Conservation (phyloP, 2,329 filamentous ascomycete genomes). For the Claviceps humidiphila region DNA sequence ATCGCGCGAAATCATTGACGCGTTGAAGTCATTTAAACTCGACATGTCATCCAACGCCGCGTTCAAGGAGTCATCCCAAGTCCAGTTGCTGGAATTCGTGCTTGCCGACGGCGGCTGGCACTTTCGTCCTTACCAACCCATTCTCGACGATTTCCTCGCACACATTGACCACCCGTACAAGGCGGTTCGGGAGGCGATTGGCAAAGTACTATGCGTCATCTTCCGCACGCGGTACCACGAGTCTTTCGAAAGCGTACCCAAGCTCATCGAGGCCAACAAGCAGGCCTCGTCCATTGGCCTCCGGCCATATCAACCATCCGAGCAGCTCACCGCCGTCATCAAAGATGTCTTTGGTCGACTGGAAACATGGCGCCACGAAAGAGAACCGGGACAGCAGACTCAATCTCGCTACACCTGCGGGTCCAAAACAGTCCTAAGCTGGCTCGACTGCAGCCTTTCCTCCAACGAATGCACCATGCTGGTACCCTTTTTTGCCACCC, state of each 20-base stretch:
- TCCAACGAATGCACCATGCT: conserved; percentile 89
- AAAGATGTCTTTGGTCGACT: conserved; percentile 64
- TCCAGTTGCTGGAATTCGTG: conserved; percentile 77
- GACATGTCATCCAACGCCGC: conserved; percentile 94
- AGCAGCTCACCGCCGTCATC: conserved; percentile 61
- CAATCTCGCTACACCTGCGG: conserved; percentile 91
- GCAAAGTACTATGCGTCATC: conserved; percentile 74
- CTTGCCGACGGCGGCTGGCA: conserved; percentile 90
- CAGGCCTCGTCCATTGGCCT: conserved; percentile 68
- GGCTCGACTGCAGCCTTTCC: conserved; percentile 83
- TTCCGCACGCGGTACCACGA: conserved; percentile 90
- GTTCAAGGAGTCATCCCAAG: conserved; percentile 97
- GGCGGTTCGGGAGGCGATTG: conserved; percentile 88
- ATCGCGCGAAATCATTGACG: conserved; percentile 73
- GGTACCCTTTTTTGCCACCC: conserved; percentile 76
- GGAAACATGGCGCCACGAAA: conserved; percentile 76
- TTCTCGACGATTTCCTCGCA: conserved; percentile 74
- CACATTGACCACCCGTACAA: conserved; percentile 98
- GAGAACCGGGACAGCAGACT: conserved; percentile 77
- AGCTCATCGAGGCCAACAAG: conserved; percentile 68
- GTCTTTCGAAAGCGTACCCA: conserved; percentile 68
- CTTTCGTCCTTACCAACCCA: conserved; percentile 79
- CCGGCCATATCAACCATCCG: conserved; percentile 65
- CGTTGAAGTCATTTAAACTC: conserved; percentile 70
- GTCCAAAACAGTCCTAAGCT: conserved; percentile 88